These are phyloP conservation scores for Porcisia hertigi DNA, from an alignment of 208 protist genomes.

Conservation along the genomic window DNA sequence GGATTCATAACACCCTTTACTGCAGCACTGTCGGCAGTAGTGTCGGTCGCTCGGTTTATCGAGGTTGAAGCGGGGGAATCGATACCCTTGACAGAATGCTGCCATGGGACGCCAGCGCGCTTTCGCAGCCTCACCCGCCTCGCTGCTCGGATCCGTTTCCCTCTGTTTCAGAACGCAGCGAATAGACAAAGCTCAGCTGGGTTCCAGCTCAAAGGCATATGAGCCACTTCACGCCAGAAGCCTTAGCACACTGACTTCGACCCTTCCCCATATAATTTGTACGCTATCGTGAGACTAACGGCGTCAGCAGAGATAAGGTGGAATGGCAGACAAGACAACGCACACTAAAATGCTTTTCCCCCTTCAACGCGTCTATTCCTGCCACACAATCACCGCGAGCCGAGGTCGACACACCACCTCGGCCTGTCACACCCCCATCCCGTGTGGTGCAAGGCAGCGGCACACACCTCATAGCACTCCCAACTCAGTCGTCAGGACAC, in stretches of 20 bases:
- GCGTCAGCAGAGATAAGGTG: neutral
- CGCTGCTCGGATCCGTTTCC: neutral
- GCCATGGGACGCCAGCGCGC: neutral
- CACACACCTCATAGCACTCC: no score
- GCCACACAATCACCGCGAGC: neutral
- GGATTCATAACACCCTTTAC: neutral
- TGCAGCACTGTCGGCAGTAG: neutral
- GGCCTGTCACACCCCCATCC: neutral
- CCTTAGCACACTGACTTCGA: neutral
- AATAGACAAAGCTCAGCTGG: neutral
- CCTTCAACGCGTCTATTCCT: neutral
- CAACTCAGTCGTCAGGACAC: no score
- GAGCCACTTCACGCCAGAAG: neutral
- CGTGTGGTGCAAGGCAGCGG: neutral
- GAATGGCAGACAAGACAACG: neutral
- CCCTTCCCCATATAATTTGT: no score
- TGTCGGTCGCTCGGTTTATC: neutral
- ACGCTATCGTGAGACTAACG: neutral
- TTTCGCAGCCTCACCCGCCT: neutral
- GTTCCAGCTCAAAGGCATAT: neutral
- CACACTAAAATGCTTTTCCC: neutral
- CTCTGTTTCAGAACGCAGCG: neutral
- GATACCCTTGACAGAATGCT: neutral
- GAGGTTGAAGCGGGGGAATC: neutral
- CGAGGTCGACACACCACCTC: neutral